Evolutionary conservation across 75 land plant genomes (phyloP).

Genomic region (Chamaecyparis obtusa): DNA sequence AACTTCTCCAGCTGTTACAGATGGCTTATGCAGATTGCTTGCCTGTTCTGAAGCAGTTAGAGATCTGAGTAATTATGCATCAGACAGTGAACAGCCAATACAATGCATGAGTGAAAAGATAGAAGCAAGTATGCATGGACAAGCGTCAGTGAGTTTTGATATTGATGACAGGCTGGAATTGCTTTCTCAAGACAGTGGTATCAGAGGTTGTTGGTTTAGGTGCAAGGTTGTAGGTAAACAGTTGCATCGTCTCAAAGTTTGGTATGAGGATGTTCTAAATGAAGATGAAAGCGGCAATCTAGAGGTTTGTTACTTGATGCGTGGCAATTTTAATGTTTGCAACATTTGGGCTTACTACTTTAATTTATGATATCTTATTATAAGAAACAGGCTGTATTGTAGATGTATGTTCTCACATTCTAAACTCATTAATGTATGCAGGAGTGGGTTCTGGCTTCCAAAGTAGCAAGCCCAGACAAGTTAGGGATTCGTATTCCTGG

Average conservation of each 20-base stretch:
- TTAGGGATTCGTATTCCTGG: slow-evolving; percentile 52
- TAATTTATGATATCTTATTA: no score
- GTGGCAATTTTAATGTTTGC: not conserved
- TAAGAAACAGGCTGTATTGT: not conserved
- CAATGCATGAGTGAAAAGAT: not conserved
- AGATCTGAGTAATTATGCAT: not conserved
- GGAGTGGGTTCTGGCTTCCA: slow-evolving; percentile 73
- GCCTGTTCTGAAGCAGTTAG: not conserved
- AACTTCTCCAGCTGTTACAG: not conserved
- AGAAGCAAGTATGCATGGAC: not conserved
- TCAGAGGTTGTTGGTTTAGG: slow-evolving; percentile 88
- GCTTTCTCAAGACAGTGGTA: slow-evolving; percentile 83
- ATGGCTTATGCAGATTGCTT: not conserved
- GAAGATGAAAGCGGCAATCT: slow-evolving; percentile 59
- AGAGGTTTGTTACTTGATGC: slow-evolving; percentile 45
- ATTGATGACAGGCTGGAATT: slow-evolving; percentile 66
- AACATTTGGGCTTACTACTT: not conserved
- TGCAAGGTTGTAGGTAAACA: slow-evolving; percentile 53
- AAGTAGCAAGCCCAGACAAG: slow-evolving; percentile 49
- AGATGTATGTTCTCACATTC: not conserved
- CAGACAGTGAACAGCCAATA: not conserved
- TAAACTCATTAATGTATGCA: slow-evolving; percentile 17
- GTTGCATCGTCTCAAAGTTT: slow-evolving; percentile 56
- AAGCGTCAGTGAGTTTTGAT: not conserved
- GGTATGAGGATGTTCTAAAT: slow-evolving; percentile 66